Evolutionary conservation across 2,329 filamentous ascomycete species (phyloP), one percentile per base, ranked within the genome.

Genomic region (Colletotrichum theobromicola): DNA sequence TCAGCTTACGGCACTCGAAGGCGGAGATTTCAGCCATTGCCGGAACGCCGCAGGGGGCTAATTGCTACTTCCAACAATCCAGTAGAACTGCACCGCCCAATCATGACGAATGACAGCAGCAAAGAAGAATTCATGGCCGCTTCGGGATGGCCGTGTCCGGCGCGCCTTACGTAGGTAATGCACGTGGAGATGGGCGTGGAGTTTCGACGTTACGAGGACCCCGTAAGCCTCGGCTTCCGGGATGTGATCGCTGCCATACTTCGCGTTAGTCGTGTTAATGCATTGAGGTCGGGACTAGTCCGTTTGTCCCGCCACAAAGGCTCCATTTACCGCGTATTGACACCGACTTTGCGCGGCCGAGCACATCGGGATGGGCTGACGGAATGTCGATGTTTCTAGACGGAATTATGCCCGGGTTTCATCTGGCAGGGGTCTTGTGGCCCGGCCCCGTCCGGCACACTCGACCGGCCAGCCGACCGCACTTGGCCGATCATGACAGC

Each of bases 41-140:
- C 53, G 26, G 15, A 57, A 26, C 53, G 42, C 62, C 24, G 24
- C 13, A 1, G 26, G 37, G 12, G 18, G 67, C 67, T 63, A 21
- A 63, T 16, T 10, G 2, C 4, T 7, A 13, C 12, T 30, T 12
- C 16, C 37, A 9, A 37, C 57, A 69, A 2, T 10, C 30, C 12
- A 2, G 0, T 0, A 21, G 37, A 46, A 0, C 2, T 46, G 42
- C 42, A 46, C 0, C 42, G 42, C 42, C 42, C 42, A 13, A 0
- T 50, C n/a, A 50, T 21, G 42, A 50, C n/a, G 42, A 50, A 50
- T 24, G n/a, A 10, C 42, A 69, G 30, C 21, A 32, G 12, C 9
- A 37, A 58, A 4, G 21, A 21, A 12, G 50, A 2, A 16, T 5
- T n/a, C 15, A 0, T 24, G 0, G 24, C n/a, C 6, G 53, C 1